Evolutionary conservation across 768 basidiomycete species (phyloP).

Genomic region (Leccinum fibrillosum): DNA sequence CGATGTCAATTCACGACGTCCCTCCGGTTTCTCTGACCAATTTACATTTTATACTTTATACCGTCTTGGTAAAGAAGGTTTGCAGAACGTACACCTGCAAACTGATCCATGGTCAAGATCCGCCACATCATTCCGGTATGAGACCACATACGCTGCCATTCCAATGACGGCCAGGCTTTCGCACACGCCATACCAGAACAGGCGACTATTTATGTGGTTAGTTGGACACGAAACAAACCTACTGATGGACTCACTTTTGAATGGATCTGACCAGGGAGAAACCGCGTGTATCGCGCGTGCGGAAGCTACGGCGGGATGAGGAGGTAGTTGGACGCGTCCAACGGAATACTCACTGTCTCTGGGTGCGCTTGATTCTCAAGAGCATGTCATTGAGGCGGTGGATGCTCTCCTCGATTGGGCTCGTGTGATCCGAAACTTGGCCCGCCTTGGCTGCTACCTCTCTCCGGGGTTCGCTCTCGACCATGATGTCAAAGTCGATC

Average conservation of each 20-base stretch:
- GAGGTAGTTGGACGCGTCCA: background rate
- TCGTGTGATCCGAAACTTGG: slow-evolving; percentile 90
- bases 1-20: slow-evolving; percentile 55
- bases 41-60: slow-evolving; percentile 70
- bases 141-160: slow-evolving; percentile 77
- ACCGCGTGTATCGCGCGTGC: slow-evolving; percentile 91
- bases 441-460: slow-evolving; percentile 86
- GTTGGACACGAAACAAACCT: background rate
- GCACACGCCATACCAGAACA: slow-evolving; percentile 91
- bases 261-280: slow-evolving; percentile 90
- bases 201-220: slow-evolving; percentile 47
- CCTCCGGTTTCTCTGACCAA: slow-evolving; percentile 18
- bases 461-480: slow-evolving; percentile 92
- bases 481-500: slow-evolving; percentile 96
- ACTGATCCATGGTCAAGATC: slow-evolving; percentile 38
- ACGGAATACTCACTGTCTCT: slow-evolving; percentile 73
- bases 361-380: slow-evolving; percentile 85
- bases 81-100: slow-evolving; percentile 90
- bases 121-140: background rate
- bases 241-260: slow-evolving; percentile 54
- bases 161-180: slow-evolving; percentile 76
- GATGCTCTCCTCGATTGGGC: slow-evolving; percentile 90
- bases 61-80: slow-evolving; percentile 96
- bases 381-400: slow-evolving; percentile 87
- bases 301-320: slow-evolving; percentile 57